phyloP scores from a whole-genome alignment of 306 rosid genomes.

The Sphenostylis stenocarpa region DNA sequence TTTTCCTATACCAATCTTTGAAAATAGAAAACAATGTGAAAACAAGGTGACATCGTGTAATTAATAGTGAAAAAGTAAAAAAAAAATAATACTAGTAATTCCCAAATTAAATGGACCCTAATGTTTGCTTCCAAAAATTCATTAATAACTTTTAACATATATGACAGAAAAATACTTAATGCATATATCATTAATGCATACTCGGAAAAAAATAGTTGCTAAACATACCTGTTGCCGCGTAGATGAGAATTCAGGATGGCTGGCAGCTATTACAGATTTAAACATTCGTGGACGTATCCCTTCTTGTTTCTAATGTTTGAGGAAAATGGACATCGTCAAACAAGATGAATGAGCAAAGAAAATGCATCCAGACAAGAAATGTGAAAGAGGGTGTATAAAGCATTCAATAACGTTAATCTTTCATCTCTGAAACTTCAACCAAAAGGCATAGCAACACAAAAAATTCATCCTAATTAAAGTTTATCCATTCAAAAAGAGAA shows the following conservation, averaged over 20 bases:
- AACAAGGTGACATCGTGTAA: not conserved
- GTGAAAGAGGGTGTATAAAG: slow-evolving; percentile 10
- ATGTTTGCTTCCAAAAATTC: slow-evolving; percentile 18
- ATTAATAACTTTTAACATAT: not conserved
- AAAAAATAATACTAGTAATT: not conserved
- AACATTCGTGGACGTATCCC: slow-evolving; percentile 93
- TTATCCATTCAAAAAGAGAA: not conserved
- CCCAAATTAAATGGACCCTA: not conserved
- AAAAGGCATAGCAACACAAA: slow-evolving; percentile 24
- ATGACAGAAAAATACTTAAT: not conserved
- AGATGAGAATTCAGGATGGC: slow-evolving; percentile 97
- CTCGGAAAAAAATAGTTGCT: slow-evolving; percentile 17
- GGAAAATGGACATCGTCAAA: slow-evolving; percentile 4
- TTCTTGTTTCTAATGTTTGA: slow-evolving; percentile 63
- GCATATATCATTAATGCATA: not conserved
- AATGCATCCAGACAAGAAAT: slow-evolving; percentile 11
- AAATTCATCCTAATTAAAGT: slow-evolving; percentile 1
- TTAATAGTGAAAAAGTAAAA: not conserved
- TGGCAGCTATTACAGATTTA: slow-evolving; percentile 88
- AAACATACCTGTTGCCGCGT: slow-evolving; percentile 86
- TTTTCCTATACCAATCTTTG: not conserved
- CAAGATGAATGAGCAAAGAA: slow-evolving; percentile 15
- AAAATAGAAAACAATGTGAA: not conserved
- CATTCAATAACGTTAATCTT: not conserved
- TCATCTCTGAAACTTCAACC: slow-evolving; percentile 11